Evolutionary conservation across 208 protist genomes (phyloP).

Genomic region (Trypanosoma congolense): DNA sequence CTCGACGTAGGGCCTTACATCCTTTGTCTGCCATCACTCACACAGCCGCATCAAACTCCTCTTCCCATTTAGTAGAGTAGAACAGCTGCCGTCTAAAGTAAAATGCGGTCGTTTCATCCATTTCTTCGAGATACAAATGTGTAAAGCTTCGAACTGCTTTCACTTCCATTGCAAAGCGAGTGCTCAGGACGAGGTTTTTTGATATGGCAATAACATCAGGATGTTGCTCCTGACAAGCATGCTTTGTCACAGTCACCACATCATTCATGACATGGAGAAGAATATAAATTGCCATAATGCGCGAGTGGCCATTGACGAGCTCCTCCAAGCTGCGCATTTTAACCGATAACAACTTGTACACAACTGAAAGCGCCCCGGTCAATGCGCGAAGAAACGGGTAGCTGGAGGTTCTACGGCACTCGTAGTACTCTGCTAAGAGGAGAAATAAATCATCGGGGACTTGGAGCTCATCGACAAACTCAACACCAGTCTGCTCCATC

Average conservation of each 20-base stretch:
- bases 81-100: constrained; percentile 78
- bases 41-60: constrained; percentile 61
- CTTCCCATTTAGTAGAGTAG: constrained; percentile 72
- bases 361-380: constrained; percentile 61
- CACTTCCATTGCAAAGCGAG: constrained; percentile 72
- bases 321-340: constrained; percentile 38
- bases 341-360: constrained; percentile 63
- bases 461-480: constrained; percentile 30
- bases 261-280: constrained; percentile 51
- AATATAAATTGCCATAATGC: constrained; percentile 34
- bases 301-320: constrained; percentile 16
- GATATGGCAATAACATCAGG: constrained; percentile 49
- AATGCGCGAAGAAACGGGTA: constrained; percentile 47
- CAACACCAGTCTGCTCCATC: constrained; percentile 42
- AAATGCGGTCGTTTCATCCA: constrained; percentile 45
- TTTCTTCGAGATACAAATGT: constrained; percentile 38
- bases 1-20: not conserved
- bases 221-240: constrained; percentile 19
- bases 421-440: constrained; percentile 28
- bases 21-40: constrained; percentile 11
- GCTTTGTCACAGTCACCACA: constrained; percentile 26
- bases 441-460: constrained; percentile 38
- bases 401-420: constrained; percentile 5
- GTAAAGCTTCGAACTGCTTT: constrained; percentile 60
- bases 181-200: constrained; percentile 76